Evolutionary conservation across 2,329 filamentous ascomycete genomes (phyloP).

Genomic region (Fusarium brachygibbosum): DNA sequence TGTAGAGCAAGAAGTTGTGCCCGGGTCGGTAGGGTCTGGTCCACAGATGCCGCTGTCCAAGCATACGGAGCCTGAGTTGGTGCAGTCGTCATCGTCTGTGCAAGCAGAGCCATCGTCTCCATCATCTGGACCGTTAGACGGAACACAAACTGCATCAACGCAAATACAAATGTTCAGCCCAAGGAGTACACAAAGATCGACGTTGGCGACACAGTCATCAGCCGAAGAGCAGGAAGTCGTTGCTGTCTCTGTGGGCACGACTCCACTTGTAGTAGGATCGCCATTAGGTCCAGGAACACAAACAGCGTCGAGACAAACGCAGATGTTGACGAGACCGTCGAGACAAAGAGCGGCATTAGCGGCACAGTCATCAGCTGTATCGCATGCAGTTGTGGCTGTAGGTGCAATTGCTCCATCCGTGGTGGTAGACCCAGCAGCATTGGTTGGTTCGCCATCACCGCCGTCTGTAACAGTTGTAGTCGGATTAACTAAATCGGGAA

Average conservation of each 20-base stretch:
- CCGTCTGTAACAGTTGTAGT: neutral
- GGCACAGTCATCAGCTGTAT: neutral
- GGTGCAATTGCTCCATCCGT: neutral
- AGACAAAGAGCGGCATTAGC: neutral
- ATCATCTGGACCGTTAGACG: neutral
- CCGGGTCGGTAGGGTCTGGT: neutral
- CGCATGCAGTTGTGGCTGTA: neutral
- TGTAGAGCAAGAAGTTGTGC: neutral
- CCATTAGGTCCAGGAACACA: neutral
- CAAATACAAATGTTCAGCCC: neutral
- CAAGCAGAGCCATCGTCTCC: constrained; percentile 3
- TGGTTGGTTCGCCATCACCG: neutral
- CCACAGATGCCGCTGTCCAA: neutral
- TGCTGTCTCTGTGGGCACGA: neutral
- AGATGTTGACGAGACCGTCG: neutral
- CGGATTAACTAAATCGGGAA: neutral
- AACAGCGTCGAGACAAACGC: neutral
- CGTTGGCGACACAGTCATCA: neutral
- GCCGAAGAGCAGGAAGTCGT: neutral
- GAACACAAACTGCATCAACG: neutral
- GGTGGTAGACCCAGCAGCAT: neutral
- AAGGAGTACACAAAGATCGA: neutral
- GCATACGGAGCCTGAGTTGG: neutral
- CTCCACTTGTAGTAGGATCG: neutral
- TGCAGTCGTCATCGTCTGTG: neutral